These are phyloP conservation scores for Hyphodiscus sp. DNA, from an alignment of 2,329 filamentous ascomycete species.

Conservation along the genomic window DNA sequence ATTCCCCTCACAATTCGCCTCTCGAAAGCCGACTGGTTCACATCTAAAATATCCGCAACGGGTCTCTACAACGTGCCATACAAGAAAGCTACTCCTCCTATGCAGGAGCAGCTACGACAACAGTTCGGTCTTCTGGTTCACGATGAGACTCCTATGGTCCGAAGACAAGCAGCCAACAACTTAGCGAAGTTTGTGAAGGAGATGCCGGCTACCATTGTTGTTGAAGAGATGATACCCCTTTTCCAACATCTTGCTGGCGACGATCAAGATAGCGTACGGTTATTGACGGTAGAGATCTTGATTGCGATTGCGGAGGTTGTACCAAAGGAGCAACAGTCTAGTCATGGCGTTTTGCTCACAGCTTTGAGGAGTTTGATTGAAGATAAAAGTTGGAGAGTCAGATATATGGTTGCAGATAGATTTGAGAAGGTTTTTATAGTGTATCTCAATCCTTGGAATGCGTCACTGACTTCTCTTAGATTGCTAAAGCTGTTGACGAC, in stretches of 20 bases:
- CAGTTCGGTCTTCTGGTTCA: constrained; percentile 92
- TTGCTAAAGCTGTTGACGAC: constrained; percentile 96
- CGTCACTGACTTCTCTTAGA: constrained; percentile 45
- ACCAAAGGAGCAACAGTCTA: constrained; percentile 95
- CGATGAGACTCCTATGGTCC: constrained; percentile 98
- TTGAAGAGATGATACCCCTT: constrained; percentile 98
- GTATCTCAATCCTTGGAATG: neutral
- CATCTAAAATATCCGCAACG: constrained; percentile 96
- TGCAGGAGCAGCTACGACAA: constrained; percentile 85
- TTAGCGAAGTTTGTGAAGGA: constrained; percentile 96
- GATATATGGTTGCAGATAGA: constrained; percentile 98
- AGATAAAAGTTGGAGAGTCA: constrained; percentile 98
- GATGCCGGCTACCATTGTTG: constrained; percentile 84
- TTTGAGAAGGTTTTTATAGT: constrained; percentile 77
- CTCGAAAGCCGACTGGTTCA: constrained; percentile 99
- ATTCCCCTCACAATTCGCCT: constrained; percentile 92
- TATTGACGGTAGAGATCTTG: constrained; percentile 92
- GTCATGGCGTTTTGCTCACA: constrained; percentile 86
- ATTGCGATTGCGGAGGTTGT: constrained; percentile 96
- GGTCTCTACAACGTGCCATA: constrained; percentile 93
- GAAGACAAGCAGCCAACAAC: constrained; percentile 93
- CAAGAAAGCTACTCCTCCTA: constrained; percentile 77
- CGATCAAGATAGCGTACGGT: constrained; percentile 93
- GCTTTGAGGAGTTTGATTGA: constrained; percentile 91
- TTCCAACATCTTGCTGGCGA: constrained; percentile 96